Conservation (phyloP, 2,329 filamentous ascomycete genomes). For the Calonectria henricotiae region DNA sequence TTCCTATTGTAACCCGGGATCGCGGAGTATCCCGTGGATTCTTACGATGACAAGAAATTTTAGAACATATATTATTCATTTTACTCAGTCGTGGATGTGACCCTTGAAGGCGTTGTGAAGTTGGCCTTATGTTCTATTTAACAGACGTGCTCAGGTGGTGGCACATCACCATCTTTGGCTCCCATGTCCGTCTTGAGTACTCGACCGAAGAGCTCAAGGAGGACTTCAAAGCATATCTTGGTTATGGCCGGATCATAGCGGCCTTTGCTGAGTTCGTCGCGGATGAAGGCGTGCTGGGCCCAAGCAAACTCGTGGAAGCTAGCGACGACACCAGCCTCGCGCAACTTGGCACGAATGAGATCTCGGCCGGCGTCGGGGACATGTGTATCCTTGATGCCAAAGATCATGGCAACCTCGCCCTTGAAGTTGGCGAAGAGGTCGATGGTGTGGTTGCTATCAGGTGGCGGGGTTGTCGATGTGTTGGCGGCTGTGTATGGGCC, state of each 20-base stretch:
- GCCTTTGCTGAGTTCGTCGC: conserved; percentile 94
- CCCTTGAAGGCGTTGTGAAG: conserved; percentile 8
- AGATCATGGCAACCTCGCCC: conserved; percentile 91
- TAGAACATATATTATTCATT: conserved; percentile 50
- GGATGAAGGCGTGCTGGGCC: conserved; percentile 95
- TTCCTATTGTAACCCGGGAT: conserved; percentile 30
- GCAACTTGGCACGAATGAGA: conserved; percentile 85
- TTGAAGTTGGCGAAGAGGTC: conserved; percentile 77
- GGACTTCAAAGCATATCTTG: conserved; percentile 91
- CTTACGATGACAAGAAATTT: conserved; percentile 52
- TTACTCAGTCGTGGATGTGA: conserved; percentile 31
- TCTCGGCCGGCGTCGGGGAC: conserved; percentile 88
- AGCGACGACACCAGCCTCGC: conserved; percentile 82
- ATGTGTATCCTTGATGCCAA: conserved; percentile 92
- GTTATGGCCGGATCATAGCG: conserved; percentile 90
- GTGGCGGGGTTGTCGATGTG: conserved; percentile 59
- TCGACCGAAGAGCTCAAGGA: conserved; percentile 88
- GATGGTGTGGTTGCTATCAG: conserved; percentile 67
- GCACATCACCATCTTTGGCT: conserved; percentile 72
- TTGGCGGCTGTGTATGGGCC: conserved; percentile 73
- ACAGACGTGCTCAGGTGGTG: conserved; percentile 82
- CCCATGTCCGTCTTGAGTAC: conserved; percentile 87
- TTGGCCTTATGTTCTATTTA: conserved; percentile 57
- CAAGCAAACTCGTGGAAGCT: conserved; percentile 93
- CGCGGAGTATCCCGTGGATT: conserved; percentile 45